Conservation (phyloP, 495 filamentous ascomycete genomes). For the Daldinia childiae region DNA sequence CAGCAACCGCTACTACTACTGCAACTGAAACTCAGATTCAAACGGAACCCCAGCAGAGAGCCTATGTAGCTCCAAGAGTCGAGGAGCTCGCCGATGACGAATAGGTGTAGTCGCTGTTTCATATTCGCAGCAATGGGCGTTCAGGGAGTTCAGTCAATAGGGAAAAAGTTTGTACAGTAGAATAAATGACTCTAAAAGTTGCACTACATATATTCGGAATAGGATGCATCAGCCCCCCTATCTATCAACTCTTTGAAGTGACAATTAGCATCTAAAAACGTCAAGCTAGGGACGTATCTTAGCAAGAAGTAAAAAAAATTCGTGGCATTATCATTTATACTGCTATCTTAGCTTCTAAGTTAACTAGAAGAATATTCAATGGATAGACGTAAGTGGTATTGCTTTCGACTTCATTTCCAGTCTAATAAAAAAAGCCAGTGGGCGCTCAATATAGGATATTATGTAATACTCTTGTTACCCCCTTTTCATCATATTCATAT, state of each 20-base stretch:
- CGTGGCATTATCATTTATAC: not conserved
- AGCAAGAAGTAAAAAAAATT: not conserved
- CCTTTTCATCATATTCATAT: too few relatives aligned
- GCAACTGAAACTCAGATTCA: constrained; percentile 61
- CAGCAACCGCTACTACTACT: constrained; percentile 68
- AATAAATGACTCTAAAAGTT: constrained; percentile 1
- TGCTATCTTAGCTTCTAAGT: not conserved
- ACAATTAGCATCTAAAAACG: not conserved
- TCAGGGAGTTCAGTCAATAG: constrained; percentile 31
- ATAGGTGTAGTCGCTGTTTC: constrained; percentile 31
- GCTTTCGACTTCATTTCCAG: not conserved
- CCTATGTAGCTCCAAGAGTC: constrained; percentile 66
- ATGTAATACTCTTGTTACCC: too few relatives aligned
- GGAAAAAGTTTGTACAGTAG: constrained; percentile 36
- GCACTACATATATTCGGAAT: constrained; percentile 20
- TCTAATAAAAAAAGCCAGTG: not conserved
- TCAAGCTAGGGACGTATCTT: not conserved
- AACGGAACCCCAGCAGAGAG: constrained; percentile 55
- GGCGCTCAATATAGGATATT: not conserved
- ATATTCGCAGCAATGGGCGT: constrained; percentile 40
- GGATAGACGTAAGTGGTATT: not conserved
- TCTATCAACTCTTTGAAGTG: not conserved
- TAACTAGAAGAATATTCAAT: not conserved
- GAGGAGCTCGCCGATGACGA: constrained; percentile 74
- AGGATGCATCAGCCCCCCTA: constrained; percentile 6